A percentile compares a stretch with the other conserved stretches of the same genome.
Conservation (phyloP, 1,139 yeast species). For the Hyphopichia fennica region DNA sequence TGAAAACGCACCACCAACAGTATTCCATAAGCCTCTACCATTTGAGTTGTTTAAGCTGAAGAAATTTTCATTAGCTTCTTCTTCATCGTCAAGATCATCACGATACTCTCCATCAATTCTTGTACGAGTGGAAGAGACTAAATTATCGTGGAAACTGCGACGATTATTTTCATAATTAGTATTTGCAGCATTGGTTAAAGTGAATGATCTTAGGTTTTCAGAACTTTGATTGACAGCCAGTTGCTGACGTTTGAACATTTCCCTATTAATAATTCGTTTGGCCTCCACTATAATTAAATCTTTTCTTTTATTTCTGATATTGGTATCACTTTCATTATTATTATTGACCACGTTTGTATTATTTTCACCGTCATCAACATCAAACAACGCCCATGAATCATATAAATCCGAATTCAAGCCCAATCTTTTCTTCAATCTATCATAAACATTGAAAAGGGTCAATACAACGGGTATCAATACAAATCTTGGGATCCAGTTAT, state of each 20-base stretch:
- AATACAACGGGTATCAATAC: slow-evolving; percentile 65
- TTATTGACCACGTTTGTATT: slow-evolving; percentile 7
- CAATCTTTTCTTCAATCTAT: slow-evolving; percentile 50
- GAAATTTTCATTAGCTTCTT: not conserved
- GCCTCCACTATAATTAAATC: slow-evolving; percentile 46
- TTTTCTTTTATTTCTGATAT: slow-evolving; percentile 23
- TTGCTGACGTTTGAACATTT: slow-evolving; percentile 26
- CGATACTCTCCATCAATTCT: slow-evolving; percentile 1
- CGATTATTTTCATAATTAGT: slow-evolving; percentile 33
- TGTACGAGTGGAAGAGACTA: slow-evolving; percentile 6
- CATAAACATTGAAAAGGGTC: slow-evolving; percentile 70
- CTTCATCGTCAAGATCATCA: slow-evolving; percentile 6
- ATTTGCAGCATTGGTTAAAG: slow-evolving; percentile 30
- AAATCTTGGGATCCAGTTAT: slow-evolving; percentile 73
- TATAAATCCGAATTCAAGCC: slow-evolving; percentile 52
- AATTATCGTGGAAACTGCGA: slow-evolving; percentile 23
- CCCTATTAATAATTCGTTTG: slow-evolving; percentile 39
- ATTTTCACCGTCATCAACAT: slow-evolving; percentile 27
- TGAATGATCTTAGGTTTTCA: slow-evolving; percentile 27
- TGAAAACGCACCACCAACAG: slow-evolving; percentile 25
- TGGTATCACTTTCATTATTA: slow-evolving; percentile 13
- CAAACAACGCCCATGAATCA: slow-evolving; percentile 55
- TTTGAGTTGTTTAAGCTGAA: not conserved
- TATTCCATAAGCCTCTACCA: slow-evolving; percentile 19
- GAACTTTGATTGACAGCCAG: slow-evolving; percentile 3